phyloP scores from a whole-genome alignment of 106 monocot species.

The Apostasia shenzhenica region DNA sequence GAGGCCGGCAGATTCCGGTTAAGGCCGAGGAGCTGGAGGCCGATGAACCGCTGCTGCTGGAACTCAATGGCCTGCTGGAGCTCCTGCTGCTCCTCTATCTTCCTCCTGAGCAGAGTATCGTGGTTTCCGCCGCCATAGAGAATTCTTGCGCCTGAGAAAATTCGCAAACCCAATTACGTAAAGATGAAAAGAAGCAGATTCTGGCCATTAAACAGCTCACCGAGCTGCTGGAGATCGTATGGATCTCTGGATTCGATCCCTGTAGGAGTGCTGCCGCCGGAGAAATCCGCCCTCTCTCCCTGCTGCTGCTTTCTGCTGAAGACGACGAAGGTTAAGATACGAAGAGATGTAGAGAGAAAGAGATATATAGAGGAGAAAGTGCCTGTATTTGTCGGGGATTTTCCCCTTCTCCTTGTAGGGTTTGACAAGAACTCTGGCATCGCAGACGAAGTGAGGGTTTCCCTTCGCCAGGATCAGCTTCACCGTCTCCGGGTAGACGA shows the following conservation, averaged over 20 bases:
- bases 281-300: slow-evolving; percentile 54
- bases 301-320: slow-evolving; percentile 49
- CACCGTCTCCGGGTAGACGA: slow-evolving; percentile 90
- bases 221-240: slow-evolving; percentile 80
- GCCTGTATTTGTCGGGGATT: slow-evolving; percentile 86
- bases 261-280: slow-evolving; percentile 66
- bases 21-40: slow-evolving; percentile 60
- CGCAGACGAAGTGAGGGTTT: slow-evolving; percentile 91
- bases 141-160: slow-evolving; percentile 43
- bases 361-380: slow-evolving; percentile 4
- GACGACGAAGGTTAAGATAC: background rate
- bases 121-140: slow-evolving; percentile 41
- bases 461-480: slow-evolving; percentile 92
- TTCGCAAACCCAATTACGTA: background rate
- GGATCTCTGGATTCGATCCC: slow-evolving; percentile 70
- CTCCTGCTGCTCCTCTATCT: slow-evolving; percentile 79
- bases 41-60: slow-evolving; percentile 62
- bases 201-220: slow-evolving; percentile 16
- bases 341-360: background rate
- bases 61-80: slow-evolving; percentile 82
- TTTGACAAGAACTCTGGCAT: slow-evolving; percentile 84
- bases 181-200: background rate
- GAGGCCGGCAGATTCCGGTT: slow-evolving; percentile 23
- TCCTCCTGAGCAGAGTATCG: slow-evolving; percentile 56
- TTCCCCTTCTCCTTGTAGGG: slow-evolving; percentile 99